Base-by-base conservation (phyloP, 2,329 filamentous ascomycete species). In the Conoideocrella luteorostrata region DNA sequence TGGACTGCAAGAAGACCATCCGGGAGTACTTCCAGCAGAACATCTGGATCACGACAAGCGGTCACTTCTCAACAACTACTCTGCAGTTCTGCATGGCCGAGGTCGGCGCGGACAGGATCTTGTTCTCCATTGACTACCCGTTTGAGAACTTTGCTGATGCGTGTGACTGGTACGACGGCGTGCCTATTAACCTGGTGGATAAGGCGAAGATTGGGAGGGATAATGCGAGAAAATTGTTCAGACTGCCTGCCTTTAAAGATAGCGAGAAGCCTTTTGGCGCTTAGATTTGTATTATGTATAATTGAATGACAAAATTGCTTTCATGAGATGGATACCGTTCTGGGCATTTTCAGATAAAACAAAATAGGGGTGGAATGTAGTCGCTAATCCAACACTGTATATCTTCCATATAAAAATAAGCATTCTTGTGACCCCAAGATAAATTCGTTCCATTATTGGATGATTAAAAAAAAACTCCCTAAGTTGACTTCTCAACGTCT, bases 11-110 rank as follows among this genome's bases (percentile, higher is more conserved):
- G 60, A 68, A 69, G 59, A 69, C 66, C 0, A 66, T 71, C 50
- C 64, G 64, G 17, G 67, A 78, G 15, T 79, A 78, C 57, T 79
- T 78, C 57, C 63, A 62, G 18, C 50, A 68, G 30, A 78, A 78
- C 55, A 62, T 79, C 45, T 79, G 71, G 71, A 69, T 78, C 50
- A 79, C 76, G 4, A 78, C 75, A 1, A 70, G 65, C 44, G 76
- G 75, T 0, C 71, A 78, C 53, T 79, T 78, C 51, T 77, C 70
- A 0, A 77, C 73, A 0, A 58, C 68, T 1, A 74, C 72, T 1
- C 56, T 78, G 35, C 63, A 75, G 48, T 78, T 67, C 41, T 70
- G 68, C 36, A 62, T 73, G 17, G 61, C 64, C 17, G 66, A 75
- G 50, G 60, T 78, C 22, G 67, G 72, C 7, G 59, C 70, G 5